Evolutionary conservation across 2,329 filamentous ascomycete genomes (phyloP).

Genomic region (Ophiostoma ulmi): DNA sequence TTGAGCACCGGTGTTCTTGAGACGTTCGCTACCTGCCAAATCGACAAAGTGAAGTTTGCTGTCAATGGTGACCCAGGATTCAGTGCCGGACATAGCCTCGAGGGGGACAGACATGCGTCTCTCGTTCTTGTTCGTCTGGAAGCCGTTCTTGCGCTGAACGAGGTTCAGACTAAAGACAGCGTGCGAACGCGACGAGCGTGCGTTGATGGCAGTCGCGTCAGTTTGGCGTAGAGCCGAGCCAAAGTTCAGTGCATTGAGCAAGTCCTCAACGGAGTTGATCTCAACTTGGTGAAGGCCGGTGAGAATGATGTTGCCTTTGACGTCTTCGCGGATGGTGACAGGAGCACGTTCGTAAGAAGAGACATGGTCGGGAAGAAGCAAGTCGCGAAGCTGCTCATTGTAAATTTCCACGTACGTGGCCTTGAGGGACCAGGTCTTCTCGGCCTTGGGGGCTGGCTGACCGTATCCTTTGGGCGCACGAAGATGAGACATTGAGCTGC

Average conservation of each 20-base stretch:
- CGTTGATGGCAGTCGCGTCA: conserved; percentile 94
- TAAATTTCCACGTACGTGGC: conserved; percentile 97
- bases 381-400: conserved; percentile 89
- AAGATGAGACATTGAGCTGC: conserved; percentile 69
- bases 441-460: conserved; percentile 45
- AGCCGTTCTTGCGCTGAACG: conserved; percentile 70
- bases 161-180: conserved; percentile 95
- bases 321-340: conserved; percentile 91
- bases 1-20: conserved; percentile 95
- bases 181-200: conserved; percentile 94
- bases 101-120: conserved; percentile 84
- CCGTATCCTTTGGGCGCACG: conserved; percentile 77
- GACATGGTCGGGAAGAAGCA: conserved; percentile 72
- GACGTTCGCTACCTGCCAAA: conserved; percentile 87
- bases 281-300: conserved; percentile 84
- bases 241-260: conserved; percentile 83
- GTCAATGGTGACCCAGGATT: conserved; percentile 75
- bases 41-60: conserved; percentile 99
- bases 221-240: conserved; percentile 94
- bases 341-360: conserved; percentile 64
- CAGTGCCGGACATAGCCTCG: conserved; percentile 68
- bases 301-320: conserved; percentile 87
- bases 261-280: conserved; percentile 85
- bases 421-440: conserved; percentile 84
- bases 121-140: conserved; percentile 53